A percentile compares a stretch with the other conserved stretches of the same genome.
Evolutionary conservation across 345 rosid species (phyloP).

Genomic region (Durio zibethinus): DNA sequence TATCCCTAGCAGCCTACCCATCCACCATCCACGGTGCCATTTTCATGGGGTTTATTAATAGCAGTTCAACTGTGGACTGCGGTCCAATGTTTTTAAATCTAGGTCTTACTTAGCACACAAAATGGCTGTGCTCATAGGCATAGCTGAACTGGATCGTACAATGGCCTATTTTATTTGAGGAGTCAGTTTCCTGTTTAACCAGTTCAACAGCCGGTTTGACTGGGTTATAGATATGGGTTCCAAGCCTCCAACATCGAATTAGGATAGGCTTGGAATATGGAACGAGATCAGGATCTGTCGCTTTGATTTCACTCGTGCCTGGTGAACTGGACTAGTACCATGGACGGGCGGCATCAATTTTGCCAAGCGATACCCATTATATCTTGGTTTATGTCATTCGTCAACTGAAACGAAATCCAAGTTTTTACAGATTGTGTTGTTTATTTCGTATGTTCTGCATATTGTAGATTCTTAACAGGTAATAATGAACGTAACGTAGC

Average conservation of each 20-base stretch:
- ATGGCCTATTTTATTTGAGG: neutral
- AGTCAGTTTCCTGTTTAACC: neutral
- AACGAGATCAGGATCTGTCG: neutral
- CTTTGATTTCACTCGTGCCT: neutral
- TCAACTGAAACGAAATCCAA: neutral
- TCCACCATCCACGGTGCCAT: no score
- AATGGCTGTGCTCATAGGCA: neutral
- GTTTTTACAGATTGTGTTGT: neutral
- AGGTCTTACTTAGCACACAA: neutral
- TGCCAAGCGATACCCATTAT: neutral
- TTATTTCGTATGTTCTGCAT: neutral
- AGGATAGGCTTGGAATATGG: neutral
- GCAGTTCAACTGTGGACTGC: no score
- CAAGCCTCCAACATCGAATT: neutral
- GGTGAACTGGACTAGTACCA: neutral
- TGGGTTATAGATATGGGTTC: neutral
- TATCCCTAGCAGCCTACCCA: neutral
- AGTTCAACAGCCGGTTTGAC: neutral
- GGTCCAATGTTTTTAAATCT: neutral
- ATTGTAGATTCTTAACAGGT: neutral
- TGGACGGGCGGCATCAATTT: neutral
- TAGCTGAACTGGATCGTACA: neutral
- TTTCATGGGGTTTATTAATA: no score
- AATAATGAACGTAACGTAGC: neutral
- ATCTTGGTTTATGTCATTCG: neutral